phyloP scores from a whole-genome alignment of 257 asterid species.

The Solanum ossicruentum region DNA sequence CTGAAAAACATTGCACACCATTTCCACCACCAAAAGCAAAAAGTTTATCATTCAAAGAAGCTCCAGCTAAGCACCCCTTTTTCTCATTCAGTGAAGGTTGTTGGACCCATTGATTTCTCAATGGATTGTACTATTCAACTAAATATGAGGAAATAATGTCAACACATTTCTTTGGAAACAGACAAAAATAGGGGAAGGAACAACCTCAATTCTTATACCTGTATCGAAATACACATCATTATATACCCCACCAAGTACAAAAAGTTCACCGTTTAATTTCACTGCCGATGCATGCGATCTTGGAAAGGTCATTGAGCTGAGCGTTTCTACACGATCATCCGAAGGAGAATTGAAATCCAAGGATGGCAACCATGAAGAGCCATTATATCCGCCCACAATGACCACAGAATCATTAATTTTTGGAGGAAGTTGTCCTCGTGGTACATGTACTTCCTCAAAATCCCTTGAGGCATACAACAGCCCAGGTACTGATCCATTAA shows the following conservation, averaged over 20 bases:
- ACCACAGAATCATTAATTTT: conserved; percentile 14
- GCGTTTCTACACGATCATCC: conserved; percentile 21
- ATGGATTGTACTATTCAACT: conserved; percentile 62
- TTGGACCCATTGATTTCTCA: conserved; percentile 29
- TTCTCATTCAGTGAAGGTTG: conserved; percentile 38
- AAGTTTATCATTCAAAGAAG: conserved; percentile 27
- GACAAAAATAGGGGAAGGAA: not conserved
- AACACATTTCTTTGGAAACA: not conserved
- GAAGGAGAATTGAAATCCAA: conserved; percentile 31
- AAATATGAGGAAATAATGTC: conserved; percentile 6
- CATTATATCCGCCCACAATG: conserved; percentile 60
- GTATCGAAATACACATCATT: conserved; percentile 34
- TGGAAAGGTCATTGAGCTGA: conserved; percentile 27
- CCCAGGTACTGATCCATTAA: conserved; percentile 8
- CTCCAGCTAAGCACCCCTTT: conserved; percentile 45
- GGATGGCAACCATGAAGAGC: conserved; percentile 29
- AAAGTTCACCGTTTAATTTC: conserved; percentile 38
- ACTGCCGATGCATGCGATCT: conserved; percentile 36
- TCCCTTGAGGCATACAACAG: conserved; percentile 8
- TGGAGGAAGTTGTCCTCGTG: not conserved
- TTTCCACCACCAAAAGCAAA: conserved; percentile 63
- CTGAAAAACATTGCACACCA: conserved; percentile 42
- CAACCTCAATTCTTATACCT: conserved; percentile 25
- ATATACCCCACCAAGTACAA: conserved; percentile 40
- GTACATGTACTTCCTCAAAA: conserved; percentile 2